phyloP scores from a whole-genome alignment of 805 yeast genomes.

The Nakazawaea holstii region DNA sequence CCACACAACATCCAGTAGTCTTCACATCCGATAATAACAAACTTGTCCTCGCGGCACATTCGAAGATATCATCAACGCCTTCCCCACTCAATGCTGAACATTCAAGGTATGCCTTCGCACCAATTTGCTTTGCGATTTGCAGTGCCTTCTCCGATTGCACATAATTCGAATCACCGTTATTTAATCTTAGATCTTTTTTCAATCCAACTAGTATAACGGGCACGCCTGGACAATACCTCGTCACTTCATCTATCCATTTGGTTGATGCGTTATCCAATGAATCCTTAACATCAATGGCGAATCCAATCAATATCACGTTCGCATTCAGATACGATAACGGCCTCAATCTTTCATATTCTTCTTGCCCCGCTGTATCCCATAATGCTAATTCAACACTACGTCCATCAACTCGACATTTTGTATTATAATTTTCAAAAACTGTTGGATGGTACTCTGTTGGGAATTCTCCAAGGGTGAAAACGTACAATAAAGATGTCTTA shows the following conservation, averaged over 20 bases:
- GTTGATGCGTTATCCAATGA: constrained; percentile 75
- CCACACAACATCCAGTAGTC: constrained; percentile 37
- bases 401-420: constrained; percentile 92
- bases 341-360: constrained; percentile 85
- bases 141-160: constrained; percentile 61
- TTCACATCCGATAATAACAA: constrained; percentile 48
- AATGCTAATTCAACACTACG: constrained; percentile 82
- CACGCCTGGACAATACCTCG: constrained; percentile 71
- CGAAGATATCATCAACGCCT: constrained; percentile 92
- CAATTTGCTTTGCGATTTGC: constrained; percentile 67
- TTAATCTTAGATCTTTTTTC: constrained; percentile 69
- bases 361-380: constrained; percentile 98
- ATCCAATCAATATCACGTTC: constrained; percentile 79
- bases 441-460: constrained; percentile 93
- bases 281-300: constrained; percentile 80
- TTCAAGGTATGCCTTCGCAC: constrained; percentile 79
- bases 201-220: constrained; percentile 79
- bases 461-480: constrained; percentile 87
- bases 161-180: constrained; percentile 31
- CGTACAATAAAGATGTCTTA: constrained; percentile 84
- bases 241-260: constrained; percentile 87
- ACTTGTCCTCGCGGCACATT: constrained; percentile 83
- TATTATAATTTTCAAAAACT: constrained; percentile 89
- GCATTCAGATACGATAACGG: constrained; percentile 88
- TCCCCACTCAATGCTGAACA: constrained; percentile 92